These are phyloP conservation scores for Pleurotus tuoliensis DNA, from an alignment of 768 basidiomycete genomes.

Conservation along the genomic window DNA sequence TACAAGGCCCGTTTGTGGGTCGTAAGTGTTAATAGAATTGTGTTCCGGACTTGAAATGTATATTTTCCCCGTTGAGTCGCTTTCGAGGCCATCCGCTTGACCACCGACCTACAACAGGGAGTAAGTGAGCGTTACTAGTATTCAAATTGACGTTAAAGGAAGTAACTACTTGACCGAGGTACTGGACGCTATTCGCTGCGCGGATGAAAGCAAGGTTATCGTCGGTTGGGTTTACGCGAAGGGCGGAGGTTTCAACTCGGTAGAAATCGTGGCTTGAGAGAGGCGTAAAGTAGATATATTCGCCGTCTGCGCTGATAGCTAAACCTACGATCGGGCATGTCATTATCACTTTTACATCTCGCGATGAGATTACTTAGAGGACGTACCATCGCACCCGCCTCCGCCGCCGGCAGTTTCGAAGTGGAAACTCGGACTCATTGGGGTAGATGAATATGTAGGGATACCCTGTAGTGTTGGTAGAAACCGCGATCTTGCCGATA, in stretches of 20 bases:
- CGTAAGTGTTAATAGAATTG: constrained; percentile 13
- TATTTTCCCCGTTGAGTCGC: constrained; percentile 14
- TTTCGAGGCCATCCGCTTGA: constrained; percentile 14
- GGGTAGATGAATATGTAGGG: constrained; percentile 10
- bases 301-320: constrained; percentile 12
- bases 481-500: constrained; percentile 9
- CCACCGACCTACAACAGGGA: constrained; percentile 8
- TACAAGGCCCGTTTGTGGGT: constrained; percentile 11
- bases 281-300: constrained; percentile 12
- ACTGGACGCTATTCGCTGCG: constrained; percentile 12
- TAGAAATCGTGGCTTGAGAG: constrained; percentile 11
- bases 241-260: constrained; percentile 11
- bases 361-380: background rate
- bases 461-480: constrained; percentile 13
- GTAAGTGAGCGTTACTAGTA: background rate
- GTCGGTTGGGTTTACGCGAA: constrained; percentile 9
- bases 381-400: constrained; percentile 11
- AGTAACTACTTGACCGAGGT: constrained; percentile 11
- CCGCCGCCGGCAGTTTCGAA: constrained; percentile 12
- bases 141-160: background rate
- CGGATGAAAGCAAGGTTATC: constrained; percentile 10
- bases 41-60: constrained; percentile 15
- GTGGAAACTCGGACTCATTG: constrained; percentile 8
- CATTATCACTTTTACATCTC: background rate
- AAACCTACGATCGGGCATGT: background rate